Base-by-base conservation (phyloP, 352 stramenopile genomes). In the Peronosclerospora sorghi region DNA sequence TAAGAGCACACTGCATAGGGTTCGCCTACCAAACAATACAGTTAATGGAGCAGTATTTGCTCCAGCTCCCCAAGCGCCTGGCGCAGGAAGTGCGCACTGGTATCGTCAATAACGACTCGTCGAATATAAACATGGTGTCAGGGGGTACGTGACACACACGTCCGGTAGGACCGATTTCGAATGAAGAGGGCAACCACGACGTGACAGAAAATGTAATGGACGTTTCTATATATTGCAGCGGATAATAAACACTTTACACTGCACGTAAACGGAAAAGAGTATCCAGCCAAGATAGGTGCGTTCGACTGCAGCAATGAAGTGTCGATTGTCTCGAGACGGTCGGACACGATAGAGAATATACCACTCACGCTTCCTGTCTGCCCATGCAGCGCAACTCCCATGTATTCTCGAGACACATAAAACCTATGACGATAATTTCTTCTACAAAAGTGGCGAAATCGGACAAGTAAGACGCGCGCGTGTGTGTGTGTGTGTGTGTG, bases 31-130 rank as follows among this genome's bases (percentile, higher is more conserved):
- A n/a, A n/a, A n/a, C n/a, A n/a, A n/a, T n/a, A n/a, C n/a, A n/a
- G n/a, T n/a, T n/a, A n/a, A 93, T 93, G 80, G 80, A 93, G 60
- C 80, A 93, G 52, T 93, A 86, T 56, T 41, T 93, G 59, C 68
- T 93, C 41, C 77, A 88, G 55, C 57, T 92, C 29, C 80, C 80
- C n/a, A 87, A 86, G 74, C 65, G 64, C 19, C 49, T 93, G 29
- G 77, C 74, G 56, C 56, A 71, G 41, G 75, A 93, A 40, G 63
- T 93, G 49, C 73, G 77, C 29, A 36, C 64, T 6, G 63, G 65
- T 29, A 87, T 90, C 42, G 66, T 64, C 32, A 71, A 65, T 39
- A 67, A 63, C 17, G 73, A 90, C 14, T 58, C 57, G 8, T 46
- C 65, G 8, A 67, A 86, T 26, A 68, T 93, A 13, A 69, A 93